phyloP scores from a whole-genome alignment of 495 filamentous ascomycete genomes.

The Aspergillus steynii region DNA sequence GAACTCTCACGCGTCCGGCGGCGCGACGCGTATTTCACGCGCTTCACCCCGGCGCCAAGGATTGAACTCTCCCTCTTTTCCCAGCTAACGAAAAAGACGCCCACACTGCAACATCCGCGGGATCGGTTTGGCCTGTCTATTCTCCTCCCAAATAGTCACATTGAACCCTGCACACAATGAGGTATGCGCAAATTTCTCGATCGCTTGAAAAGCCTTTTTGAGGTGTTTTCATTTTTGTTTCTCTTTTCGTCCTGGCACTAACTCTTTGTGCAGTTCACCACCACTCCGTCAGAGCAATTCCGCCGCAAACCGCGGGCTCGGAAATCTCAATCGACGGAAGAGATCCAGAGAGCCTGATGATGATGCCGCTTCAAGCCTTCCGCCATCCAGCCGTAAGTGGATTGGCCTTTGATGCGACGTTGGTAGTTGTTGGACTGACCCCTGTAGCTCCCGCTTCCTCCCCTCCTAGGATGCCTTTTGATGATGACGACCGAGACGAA shows the following conservation, averaged over 20 bases:
- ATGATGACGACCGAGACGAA: slow-evolving; percentile 73
- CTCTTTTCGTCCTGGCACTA: slow-evolving; percentile 18
- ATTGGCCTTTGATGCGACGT: slow-evolving; percentile 26
- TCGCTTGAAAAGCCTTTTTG: background rate
- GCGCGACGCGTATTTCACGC: slow-evolving; percentile 27
- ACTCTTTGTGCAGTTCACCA: slow-evolving; percentile 61
- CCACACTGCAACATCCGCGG: slow-evolving; percentile 12
- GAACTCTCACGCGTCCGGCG: slow-evolving; percentile 30
- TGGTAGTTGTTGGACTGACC: slow-evolving; percentile 22
- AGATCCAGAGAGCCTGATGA: slow-evolving; percentile 79
- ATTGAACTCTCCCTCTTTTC: slow-evolving; percentile 22
- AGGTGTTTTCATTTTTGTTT: slow-evolving; percentile 1
- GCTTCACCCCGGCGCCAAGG: slow-evolving; percentile 24
- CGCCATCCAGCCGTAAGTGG: slow-evolving; percentile 70
- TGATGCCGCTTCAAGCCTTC: slow-evolving; percentile 67
- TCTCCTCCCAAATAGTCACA: slow-evolving; percentile 9
- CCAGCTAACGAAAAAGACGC: slow-evolving; percentile 20
- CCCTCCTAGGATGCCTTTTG: slow-evolving; percentile 56
- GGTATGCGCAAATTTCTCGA: slow-evolving; percentile 26
- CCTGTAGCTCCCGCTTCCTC: slow-evolving; percentile 39
- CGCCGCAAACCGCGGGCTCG: slow-evolving; percentile 78
- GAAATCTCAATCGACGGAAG: slow-evolving; percentile 67
- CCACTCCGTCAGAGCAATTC: slow-evolving; percentile 81
- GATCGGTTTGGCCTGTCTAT: slow-evolving; percentile 1
- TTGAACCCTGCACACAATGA: slow-evolving; percentile 31